phyloP scores from a whole-genome alignment of 2,329 filamentous ascomycete genomes.

The Niveomyces coronatus region DNA sequence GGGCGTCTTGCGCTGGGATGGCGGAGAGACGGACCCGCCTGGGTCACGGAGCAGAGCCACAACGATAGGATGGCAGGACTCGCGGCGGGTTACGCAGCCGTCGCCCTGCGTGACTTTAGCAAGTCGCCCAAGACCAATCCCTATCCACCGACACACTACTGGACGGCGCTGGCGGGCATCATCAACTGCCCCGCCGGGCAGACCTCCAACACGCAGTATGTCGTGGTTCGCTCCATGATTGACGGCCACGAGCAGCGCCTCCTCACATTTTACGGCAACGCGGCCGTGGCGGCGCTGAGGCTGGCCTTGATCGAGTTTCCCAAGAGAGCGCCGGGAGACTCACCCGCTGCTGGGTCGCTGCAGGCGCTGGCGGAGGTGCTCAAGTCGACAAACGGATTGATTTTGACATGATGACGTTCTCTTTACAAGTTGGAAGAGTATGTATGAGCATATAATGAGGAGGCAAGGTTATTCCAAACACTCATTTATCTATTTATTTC shows the following conservation, averaged over 20 bases:
- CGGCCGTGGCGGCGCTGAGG: constrained; percentile 60
- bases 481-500: no score
- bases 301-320: constrained; percentile 68
- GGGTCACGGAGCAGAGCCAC: constrained; percentile 61
- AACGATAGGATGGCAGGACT: constrained; percentile 75
- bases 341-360: constrained; percentile 40
- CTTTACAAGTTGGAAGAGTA: neutral
- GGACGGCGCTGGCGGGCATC: constrained; percentile 66
- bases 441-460: no score
- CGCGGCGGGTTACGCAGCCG: constrained; percentile 71
- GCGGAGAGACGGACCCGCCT: constrained; percentile 51
- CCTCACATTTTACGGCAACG: constrained; percentile 68
- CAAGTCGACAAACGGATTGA: constrained; percentile 38
- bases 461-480: no score
- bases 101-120: constrained; percentile 74
- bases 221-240: constrained; percentile 62
- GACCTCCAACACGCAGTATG: constrained; percentile 62
- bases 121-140: constrained; percentile 59
- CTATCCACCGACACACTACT: constrained; percentile 72
- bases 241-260: constrained; percentile 66
- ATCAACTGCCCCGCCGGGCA: constrained; percentile 60
- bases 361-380: constrained; percentile 43
- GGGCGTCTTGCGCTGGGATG: constrained; percentile 65
- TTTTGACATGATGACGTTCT: constrained; percentile 27
- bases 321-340: constrained; percentile 35